These are phyloP conservation scores for Pythium rhizo-oryzae DNA, from an alignment of 352 stramenopile species.

Conservation along the genomic window DNA sequence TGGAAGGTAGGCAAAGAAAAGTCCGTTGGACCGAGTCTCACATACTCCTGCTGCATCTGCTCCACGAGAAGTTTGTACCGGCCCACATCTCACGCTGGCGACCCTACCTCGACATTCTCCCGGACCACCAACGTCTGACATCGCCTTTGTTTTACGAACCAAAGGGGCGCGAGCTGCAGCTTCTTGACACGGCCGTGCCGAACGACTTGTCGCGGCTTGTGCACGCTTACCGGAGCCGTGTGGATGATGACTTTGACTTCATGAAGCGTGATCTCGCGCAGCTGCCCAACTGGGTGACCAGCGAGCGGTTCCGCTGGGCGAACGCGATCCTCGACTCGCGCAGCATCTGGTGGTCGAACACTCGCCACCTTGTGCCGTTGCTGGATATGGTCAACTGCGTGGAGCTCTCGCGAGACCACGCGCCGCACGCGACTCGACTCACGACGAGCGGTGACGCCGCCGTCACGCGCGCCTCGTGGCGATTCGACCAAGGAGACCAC, in stretches of 20 bases:
- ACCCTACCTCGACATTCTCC: slow-evolving; percentile 89
- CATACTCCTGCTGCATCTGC: slow-evolving; percentile 65
- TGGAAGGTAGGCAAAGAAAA: neutral
- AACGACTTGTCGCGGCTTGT: slow-evolving; percentile 24
- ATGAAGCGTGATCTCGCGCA: neutral
- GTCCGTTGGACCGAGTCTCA: slow-evolving; percentile 14
- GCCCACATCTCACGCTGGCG: slow-evolving; percentile 57
- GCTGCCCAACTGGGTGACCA: slow-evolving; percentile 49
- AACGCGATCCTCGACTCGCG: slow-evolving; percentile 88
- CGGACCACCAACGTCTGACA: slow-evolving; percentile 21
- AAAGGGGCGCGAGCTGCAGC: slow-evolving; percentile 17
- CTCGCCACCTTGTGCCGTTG: slow-evolving; percentile 92
- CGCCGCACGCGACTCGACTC: slow-evolving; percentile 55
- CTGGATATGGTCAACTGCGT: slow-evolving; percentile 95
- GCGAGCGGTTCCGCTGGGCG: slow-evolving; percentile 76
- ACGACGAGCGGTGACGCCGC: slow-evolving; percentile 37
- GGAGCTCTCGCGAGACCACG: slow-evolving; percentile 44
- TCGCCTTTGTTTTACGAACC: slow-evolving; percentile 58
- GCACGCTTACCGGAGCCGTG: slow-evolving; percentile 28
- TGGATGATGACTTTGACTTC: slow-evolving; percentile 12
- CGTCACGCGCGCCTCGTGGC: slow-evolving; percentile 71
- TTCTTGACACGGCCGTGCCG: slow-evolving; percentile 53
- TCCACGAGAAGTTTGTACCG: slow-evolving; percentile 83
- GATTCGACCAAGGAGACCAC: slow-evolving; percentile 64
- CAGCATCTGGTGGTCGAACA: slow-evolving; percentile 93